Evolutionary conservation across 225 moss, liverwort and hornwort species (phyloP).

Genomic region (Marchantia paleacea): DNA sequence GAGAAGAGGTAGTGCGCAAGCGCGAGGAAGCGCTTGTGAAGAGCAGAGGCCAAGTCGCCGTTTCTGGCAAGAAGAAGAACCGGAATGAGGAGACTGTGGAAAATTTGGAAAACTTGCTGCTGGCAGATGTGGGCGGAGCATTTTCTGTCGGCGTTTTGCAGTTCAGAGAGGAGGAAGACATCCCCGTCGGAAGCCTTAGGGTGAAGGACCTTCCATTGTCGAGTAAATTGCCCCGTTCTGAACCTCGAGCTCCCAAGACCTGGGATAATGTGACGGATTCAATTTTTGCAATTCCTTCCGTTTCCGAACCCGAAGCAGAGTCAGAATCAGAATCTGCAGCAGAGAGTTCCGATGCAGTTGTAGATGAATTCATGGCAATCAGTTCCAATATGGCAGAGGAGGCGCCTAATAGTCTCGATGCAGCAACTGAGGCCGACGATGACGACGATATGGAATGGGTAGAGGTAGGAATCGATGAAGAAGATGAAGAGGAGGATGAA

Average conservation of each 20-base stretch:
- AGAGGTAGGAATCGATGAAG: slow-evolving; percentile 35
- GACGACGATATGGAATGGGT: slow-evolving; percentile 35
- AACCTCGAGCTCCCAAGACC: background rate
- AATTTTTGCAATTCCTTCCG: background rate
- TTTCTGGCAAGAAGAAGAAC: background rate
- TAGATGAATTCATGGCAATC: background rate
- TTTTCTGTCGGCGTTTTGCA: slow-evolving; percentile 30
- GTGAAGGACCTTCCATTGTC: background rate
- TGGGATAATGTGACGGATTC: background rate
- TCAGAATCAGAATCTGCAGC: background rate
- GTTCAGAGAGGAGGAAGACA: slow-evolving; percentile 29
- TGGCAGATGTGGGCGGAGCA: slow-evolving; percentile 24
- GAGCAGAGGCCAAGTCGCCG: slow-evolving; percentile 24
- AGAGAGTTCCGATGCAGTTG: background rate
- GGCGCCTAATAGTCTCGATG: background rate
- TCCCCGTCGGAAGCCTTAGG: slow-evolving; percentile 19
- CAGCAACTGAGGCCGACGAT: background rate
- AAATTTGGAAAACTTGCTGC: slow-evolving; percentile 1
- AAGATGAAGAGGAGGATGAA: slow-evolving; percentile 34
- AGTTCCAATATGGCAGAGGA: background rate
- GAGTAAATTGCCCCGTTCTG: background rate
- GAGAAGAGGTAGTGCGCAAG: slow-evolving; percentile 25
- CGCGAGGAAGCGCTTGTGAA: slow-evolving; percentile 34
- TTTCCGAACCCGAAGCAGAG: background rate
- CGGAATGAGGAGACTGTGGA: slow-evolving; percentile 9